Evolutionary conservation across 148 eudicot genomes (phyloP), one percentile per base, ranked within the genome.

Genomic region (Amaranthus cruentus): DNA sequence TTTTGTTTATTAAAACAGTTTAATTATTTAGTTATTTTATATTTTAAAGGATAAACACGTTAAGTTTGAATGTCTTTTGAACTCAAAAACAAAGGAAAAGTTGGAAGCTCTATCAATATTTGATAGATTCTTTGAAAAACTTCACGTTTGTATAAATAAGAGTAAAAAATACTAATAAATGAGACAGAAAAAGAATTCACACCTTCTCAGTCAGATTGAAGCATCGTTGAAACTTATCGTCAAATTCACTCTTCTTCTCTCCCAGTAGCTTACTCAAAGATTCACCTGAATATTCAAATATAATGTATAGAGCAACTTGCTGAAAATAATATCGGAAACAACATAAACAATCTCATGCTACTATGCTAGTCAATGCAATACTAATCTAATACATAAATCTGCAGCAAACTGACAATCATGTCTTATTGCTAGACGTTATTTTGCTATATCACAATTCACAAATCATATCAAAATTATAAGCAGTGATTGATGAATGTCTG

Each of bases 131-230:
- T 73, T 53, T 18, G n/a, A 12, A 43, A 55, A 56, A 12, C 46
- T 77, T 55, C 43, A 73, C 38, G 38, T 28, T 28, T 28, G 38
- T 28, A 28, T 28, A 28, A 28, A 28, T 28, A 28, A 28, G 38
- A 9, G 64, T 49, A 63, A 5, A 55, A 57, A 46, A 15, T 4
- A 1, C 4, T 5, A 67, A 67, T 13, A 67, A 18, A 44, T 9
- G 9, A 44, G 46, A 21, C 8, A 73, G 15, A 65, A 74, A 61
- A 4, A n/a, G 55, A 51, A 73, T 44, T 49, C 59, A 48, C 85
- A 95, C 98, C 98, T 87, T 89, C 71, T 81, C 86, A 74, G 83
- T 75, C 81, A 90, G 80, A 71, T 82, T 81, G 79, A 95, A 91
- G 83, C 85, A 75, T n/a, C 82, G 77, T 59, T 80, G 83, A 83